phyloP scores from a whole-genome alignment of 1,284 basidiomycete species.

The Athelia psychrophila region DNA sequence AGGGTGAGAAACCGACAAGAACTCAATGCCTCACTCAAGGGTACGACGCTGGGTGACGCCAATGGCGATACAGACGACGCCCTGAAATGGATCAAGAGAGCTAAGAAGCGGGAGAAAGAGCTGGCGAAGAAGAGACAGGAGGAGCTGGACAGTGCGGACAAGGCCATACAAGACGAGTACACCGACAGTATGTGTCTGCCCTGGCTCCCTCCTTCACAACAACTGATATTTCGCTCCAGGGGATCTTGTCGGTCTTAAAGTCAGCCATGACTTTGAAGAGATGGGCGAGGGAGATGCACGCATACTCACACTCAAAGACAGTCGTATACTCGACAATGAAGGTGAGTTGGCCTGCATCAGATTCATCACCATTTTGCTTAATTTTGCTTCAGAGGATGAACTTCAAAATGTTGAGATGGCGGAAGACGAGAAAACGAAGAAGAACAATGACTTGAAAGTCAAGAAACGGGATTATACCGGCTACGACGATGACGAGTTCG shows the following conservation, averaged over 20 bases:
- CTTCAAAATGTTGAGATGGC: slow-evolving; percentile 93
- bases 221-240: slow-evolving; percentile 38
- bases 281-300: slow-evolving; percentile 92
- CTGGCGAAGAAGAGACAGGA: slow-evolving; percentile 73
- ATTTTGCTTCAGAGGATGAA: slow-evolving; percentile 78
- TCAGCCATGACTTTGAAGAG: slow-evolving; percentile 91
- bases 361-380: slow-evolving; percentile 1
- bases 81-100: slow-evolving; percentile 85
- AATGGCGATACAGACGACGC: slow-evolving; percentile 73
- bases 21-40: slow-evolving; percentile 86
- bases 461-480: slow-evolving; percentile 92
- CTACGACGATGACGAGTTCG: slow-evolving; percentile 95
- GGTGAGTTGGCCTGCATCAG: slow-evolving; percentile 44
- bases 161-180: slow-evolving; percentile 71
- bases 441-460: slow-evolving; percentile 82
- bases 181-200: slow-evolving; percentile 73
- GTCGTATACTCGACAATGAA: slow-evolving; percentile 90
- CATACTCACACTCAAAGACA: slow-evolving; percentile 96
- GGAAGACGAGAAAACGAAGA: slow-evolving; percentile 77
- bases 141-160: slow-evolving; percentile 83
- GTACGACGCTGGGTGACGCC: slow-evolving; percentile 84
- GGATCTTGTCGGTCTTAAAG: slow-evolving; percentile 92
- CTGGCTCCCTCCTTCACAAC: slow-evolving; percentile 6
- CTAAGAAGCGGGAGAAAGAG: slow-evolving; percentile 86
- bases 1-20: slow-evolving; percentile 92